Evolutionary conservation across 2,329 filamentous ascomycete genomes (phyloP).

Genomic region (Cryphonectria parasitica): DNA sequence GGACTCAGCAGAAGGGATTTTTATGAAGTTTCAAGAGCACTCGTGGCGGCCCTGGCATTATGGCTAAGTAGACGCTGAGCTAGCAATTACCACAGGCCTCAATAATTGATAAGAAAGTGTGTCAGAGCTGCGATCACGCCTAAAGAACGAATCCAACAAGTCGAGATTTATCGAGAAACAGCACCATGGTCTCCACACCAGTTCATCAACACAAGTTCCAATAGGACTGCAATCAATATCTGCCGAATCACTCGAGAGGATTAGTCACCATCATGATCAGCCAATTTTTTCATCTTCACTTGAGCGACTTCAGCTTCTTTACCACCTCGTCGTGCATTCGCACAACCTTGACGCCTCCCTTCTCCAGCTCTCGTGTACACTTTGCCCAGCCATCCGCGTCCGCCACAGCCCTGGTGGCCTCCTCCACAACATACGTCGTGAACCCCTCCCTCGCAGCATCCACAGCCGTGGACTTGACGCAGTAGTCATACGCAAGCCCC

Average conservation of each 20-base stretch:
- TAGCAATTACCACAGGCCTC: no score
- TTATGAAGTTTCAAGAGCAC: no score
- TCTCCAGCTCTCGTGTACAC: slow-evolving; percentile 56
- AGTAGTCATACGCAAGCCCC: slow-evolving; percentile 87
- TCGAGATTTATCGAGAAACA: no score
- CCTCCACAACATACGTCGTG: slow-evolving; percentile 73
- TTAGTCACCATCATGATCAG: not conserved
- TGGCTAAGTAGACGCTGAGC: no score
- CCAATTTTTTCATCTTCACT: not conserved
- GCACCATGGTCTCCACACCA: not conserved
- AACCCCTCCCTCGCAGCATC: slow-evolving; percentile 80
- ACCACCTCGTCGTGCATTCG: slow-evolving; percentile 60
- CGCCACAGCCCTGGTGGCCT: slow-evolving; percentile 73
- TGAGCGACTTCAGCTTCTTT: slow-evolving; percentile 33
- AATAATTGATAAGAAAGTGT: no score
- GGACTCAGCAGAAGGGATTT: no score
- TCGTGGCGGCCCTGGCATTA: no score
- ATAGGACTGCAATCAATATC: not conserved
- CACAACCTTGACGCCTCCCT: slow-evolving; percentile 66
- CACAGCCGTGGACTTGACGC: slow-evolving; percentile 79
- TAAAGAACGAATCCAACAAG: no score
- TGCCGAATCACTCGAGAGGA: not conserved
- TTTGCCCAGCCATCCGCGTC: slow-evolving; percentile 62
- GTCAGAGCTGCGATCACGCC: no score
- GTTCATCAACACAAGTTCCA: not conserved